phyloP scores from a whole-genome alignment of 305 asterid species.

The Ruellia speciosa region DNA sequence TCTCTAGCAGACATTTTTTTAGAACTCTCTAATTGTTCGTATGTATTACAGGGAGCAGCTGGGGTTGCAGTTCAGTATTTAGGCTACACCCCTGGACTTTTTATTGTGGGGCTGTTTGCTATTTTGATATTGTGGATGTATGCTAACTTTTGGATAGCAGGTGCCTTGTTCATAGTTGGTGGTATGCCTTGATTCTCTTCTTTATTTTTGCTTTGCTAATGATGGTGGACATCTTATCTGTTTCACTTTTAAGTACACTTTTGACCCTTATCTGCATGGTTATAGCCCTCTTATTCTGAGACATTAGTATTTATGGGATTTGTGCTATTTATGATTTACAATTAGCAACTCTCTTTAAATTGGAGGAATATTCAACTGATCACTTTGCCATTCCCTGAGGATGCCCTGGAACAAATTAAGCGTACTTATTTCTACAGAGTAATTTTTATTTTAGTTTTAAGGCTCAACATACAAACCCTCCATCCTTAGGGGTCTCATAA shows the following conservation, averaged over 20 bases:
- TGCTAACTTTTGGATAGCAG: constrained; percentile 98
- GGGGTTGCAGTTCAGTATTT: constrained; percentile 87
- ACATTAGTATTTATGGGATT: not conserved
- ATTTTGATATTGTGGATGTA: constrained; percentile 93
- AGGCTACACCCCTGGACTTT: constrained; percentile 96
- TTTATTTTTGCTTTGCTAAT: not conserved
- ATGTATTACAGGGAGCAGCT: constrained; percentile 78
- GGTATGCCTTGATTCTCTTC: constrained; percentile 45
- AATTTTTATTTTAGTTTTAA: no score
- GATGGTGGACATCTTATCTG: not conserved
- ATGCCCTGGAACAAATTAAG: not conserved
- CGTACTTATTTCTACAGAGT: no score
- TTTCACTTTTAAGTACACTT: not conserved
- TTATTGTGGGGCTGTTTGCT: constrained; percentile 86
- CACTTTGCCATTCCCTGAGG: constrained; percentile 3
- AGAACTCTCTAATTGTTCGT: constrained; percentile 22
- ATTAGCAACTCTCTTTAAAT: not conserved
- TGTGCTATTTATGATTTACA: constrained; percentile 3
- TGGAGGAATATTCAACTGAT: constrained; percentile 3
- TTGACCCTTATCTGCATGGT: not conserved
- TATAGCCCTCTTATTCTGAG: no score
- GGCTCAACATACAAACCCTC: no score
- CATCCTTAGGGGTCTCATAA: no score
- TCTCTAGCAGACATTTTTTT: constrained; percentile 7
- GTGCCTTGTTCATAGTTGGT: constrained; percentile 88